A percentile compares a stretch with the other conserved stretches of the same genome.
Evolutionary conservation across 805 yeast genomes (phyloP).

Genomic region (Kuraishia cidri): DNA sequence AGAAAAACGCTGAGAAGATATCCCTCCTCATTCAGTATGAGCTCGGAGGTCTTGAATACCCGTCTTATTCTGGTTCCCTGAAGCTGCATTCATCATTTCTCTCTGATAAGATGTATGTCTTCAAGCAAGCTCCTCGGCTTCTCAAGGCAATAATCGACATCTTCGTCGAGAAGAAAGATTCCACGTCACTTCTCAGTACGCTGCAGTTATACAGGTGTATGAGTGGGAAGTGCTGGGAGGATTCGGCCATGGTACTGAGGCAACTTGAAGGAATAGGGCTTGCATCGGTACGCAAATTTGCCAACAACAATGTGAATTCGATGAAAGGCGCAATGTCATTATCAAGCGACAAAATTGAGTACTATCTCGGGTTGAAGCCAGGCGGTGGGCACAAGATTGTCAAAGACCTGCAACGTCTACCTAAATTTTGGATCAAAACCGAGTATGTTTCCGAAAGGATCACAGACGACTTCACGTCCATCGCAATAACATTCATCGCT

Average conservation of each 20-base stretch:
- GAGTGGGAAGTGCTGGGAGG: constrained; percentile 42
- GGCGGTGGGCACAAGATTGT: constrained; percentile 30
- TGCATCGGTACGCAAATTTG: constrained; percentile 27
- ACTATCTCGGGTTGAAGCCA: constrained; percentile 26
- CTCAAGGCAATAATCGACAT: constrained; percentile 34
- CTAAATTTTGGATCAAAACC: constrained; percentile 19
- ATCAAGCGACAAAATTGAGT: constrained; percentile 26
- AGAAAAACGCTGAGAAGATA: constrained; percentile 24
- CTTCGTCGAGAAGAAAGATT: constrained; percentile 29
- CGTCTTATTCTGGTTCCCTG: constrained; percentile 28
- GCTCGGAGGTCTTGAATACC: constrained; percentile 39
- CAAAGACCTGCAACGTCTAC: constrained; percentile 23
- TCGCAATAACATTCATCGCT: no score
- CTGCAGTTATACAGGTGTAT: constrained; percentile 29
- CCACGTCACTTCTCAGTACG: constrained; percentile 26
- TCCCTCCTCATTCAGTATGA: constrained; percentile 37
- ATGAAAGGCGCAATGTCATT: constrained; percentile 21
- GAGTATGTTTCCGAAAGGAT: no score
- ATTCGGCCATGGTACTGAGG: constrained; percentile 29
- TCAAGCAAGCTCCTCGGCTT: constrained; percentile 32
- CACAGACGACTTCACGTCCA: no score
- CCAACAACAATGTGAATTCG: constrained; percentile 20
- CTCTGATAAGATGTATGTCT: constrained; percentile 33
- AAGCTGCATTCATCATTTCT: constrained; percentile 27
- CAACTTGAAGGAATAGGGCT: constrained; percentile 40